Evolutionary conservation across 148 eudicot genomes (phyloP), one percentile per base, ranked within the genome.

Genomic region (Rhododendron simsii): DNA sequence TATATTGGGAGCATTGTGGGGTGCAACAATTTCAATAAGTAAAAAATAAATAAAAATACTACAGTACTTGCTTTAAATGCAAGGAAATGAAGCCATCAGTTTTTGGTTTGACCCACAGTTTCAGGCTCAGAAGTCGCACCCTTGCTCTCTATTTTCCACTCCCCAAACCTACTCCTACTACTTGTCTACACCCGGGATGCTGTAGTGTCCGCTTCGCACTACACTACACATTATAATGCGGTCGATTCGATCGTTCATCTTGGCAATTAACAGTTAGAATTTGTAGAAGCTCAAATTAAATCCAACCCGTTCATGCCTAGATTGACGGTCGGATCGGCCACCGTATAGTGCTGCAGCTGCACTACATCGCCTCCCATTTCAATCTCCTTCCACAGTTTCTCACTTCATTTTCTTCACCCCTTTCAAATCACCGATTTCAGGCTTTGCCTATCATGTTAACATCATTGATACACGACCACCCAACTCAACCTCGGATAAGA

Each of bases 91-190:
- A 13, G 59, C 75, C 71, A 82, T 86, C 79, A 30, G 74, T 59
- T 76, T 76, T 84, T 87, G 65, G 87, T 86, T 92, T 92, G 93
- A 92, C 92, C 93, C 93, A 88, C 69, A 89, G 87, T 82, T 77
- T 85, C 44, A 83, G 93, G 90, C 93, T 83, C 21, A 83, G 61
- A 90, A 88, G 82, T 71, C 92, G 92, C 89, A 63, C 83, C 75
- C 87, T 86, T 83, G 87, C 83, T 75, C 78, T 44, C 37, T 79
- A 23, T 53, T 63, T 53, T 44, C 44, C 30, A 80, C 81, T 86
- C 84, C 80, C 87, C 47, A 65, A 77, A 82, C 82, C 82, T 84
- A 35, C 44, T 73, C n/a, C 61, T 63, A 2, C 67, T 61, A 61
- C 28, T 41, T 41, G 45, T 41, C 45, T 41, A 5, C 7, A 39